Percentiles rank a stretch among this genome's conserved stretches.
These are phyloP conservation scores for Pestalotiopsis sp. DNA, from an alignment of 2,329 filamentous ascomycete genomes.

Conservation along the genomic window DNA sequence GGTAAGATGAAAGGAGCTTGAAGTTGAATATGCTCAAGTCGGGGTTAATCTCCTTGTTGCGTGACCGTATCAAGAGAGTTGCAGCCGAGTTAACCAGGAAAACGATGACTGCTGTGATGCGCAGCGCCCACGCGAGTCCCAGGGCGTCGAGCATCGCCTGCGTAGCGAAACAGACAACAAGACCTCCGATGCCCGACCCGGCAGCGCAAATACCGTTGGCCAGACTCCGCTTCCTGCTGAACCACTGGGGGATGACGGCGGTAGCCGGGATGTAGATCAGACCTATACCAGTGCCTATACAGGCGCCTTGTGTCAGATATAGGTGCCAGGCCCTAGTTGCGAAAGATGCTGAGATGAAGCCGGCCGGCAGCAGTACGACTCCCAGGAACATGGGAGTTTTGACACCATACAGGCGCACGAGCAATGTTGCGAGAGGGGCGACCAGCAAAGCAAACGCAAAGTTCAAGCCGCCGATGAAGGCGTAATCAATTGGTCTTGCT, in stretches of 20 bases:
- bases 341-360: neutral
- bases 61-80: neutral
- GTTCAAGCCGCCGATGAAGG: slow-evolving; percentile 61
- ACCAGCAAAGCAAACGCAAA: slow-evolving; percentile 45
- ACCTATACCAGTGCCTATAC: slow-evolving; percentile 64
- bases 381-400: slow-evolving; percentile 29
- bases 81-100: neutral
- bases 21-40: neutral
- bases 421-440: slow-evolving; percentile 40
- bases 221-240: slow-evolving; percentile 57
- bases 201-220: slow-evolving; percentile 62
- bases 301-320: slow-evolving; percentile 51
- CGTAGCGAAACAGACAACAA: slow-evolving; percentile 40
- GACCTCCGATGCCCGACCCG: slow-evolving; percentile 61
- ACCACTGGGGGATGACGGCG: slow-evolving; percentile 64
- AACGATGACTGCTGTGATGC: neutral
- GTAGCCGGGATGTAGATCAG: slow-evolving; percentile 60
- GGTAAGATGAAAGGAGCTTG: slow-evolving; percentile 33
- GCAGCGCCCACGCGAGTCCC: slow-evolving; percentile 61
- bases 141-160: slow-evolving; percentile 60
- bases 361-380: neutral
- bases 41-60: neutral
- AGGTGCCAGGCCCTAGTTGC: neutral
- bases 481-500: slow-evolving; percentile 56
- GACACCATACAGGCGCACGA: slow-evolving; percentile 36